Percentiles rank a stretch among this genome's conserved stretches.
Conservation (phyloP, 2,329 filamentous ascomycete genomes). For the Aureobasidium melanogenum region DNA sequence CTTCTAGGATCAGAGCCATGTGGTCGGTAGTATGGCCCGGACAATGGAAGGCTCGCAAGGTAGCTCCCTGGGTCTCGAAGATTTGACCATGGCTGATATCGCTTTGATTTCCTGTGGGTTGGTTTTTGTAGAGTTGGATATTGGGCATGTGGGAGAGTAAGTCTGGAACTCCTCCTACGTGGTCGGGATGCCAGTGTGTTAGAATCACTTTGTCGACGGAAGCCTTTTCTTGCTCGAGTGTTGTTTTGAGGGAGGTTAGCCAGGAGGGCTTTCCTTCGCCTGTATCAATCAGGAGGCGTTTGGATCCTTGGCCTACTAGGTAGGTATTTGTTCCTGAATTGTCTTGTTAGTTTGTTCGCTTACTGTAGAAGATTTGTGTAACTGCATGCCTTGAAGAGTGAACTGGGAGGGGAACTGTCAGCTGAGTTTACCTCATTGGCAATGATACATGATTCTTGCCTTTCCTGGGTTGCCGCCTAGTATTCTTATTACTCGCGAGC, state of each 20-base stretch:
- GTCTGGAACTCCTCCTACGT: conserved; percentile 66
- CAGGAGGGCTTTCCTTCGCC: conserved; percentile 73
- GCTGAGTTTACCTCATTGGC: neutral
- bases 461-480: conserved; percentile 88
- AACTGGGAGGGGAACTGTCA: conserved; percentile 34
- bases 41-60: conserved; percentile 56
- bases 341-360: neutral
- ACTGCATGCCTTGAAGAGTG: conserved; percentile 48
- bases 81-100: conserved; percentile 49
- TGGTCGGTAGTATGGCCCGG: conserved; percentile 79
- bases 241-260: conserved; percentile 55
- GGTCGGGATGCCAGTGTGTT: conserved; percentile 90
- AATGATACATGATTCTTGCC: conserved; percentile 32
- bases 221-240: conserved; percentile 59
- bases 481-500: conserved; percentile 69
- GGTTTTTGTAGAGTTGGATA: conserved; percentile 57
- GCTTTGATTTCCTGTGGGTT: conserved; percentile 42
- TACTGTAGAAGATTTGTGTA: neutral
- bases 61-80: conserved; percentile 53
- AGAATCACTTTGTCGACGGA: conserved; percentile 62
- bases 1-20: conserved; percentile 65
- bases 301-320: conserved; percentile 65
- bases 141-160: conserved; percentile 56
- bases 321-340: conserved; percentile 77
- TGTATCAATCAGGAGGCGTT: conserved; percentile 79